Conservation (phyloP, 352 stramenopile species). For the Poterioochromonas sp. region DNA sequence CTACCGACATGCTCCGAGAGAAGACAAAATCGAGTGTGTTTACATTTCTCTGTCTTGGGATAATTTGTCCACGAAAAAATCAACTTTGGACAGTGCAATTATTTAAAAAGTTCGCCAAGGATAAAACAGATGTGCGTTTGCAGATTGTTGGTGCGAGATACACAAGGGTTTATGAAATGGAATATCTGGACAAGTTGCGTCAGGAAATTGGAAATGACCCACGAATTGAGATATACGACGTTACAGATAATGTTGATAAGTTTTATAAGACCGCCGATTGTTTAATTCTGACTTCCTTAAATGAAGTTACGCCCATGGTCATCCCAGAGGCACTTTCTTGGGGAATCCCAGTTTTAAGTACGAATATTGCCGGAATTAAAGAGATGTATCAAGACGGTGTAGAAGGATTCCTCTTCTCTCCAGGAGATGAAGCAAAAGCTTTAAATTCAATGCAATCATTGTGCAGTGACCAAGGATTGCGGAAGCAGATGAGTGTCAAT, state of each 20-base stretch:
- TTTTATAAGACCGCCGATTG: slow-evolving; percentile 4
- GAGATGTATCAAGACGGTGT: slow-evolving; percentile 2
- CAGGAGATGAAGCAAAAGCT: background rate
- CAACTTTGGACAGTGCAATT: slow-evolving; percentile 30
- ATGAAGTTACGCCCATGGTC: slow-evolving; percentile 28
- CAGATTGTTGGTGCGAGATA: slow-evolving; percentile 18
- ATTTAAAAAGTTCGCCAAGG: slow-evolving; percentile 28
- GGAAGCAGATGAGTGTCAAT: background rate
- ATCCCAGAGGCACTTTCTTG: slow-evolving; percentile 6
- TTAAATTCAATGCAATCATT: background rate
- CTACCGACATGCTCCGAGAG: too few relatives aligned
- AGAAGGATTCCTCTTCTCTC: slow-evolving; percentile 5
- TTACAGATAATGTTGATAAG: slow-evolving; percentile 23
- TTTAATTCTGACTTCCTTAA: slow-evolving; percentile 26
- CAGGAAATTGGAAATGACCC: slow-evolving; percentile 5
- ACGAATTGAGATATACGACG: slow-evolving; percentile 3
- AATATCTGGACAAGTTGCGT: slow-evolving; percentile 25
- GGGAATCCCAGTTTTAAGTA: slow-evolving; percentile 9
- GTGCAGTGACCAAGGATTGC: background rate
- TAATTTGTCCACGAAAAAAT: slow-evolving; percentile 34
- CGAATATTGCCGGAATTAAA: slow-evolving; percentile 21
- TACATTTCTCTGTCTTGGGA: slow-evolving; percentile 13
- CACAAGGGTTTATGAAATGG: slow-evolving; percentile 27
- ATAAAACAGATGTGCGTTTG: background rate
- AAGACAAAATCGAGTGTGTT: background rate